These are phyloP conservation scores for Stephanodiscus minutulus DNA, from an alignment of 108 stramenopile species.

Conservation along the genomic window DNA sequence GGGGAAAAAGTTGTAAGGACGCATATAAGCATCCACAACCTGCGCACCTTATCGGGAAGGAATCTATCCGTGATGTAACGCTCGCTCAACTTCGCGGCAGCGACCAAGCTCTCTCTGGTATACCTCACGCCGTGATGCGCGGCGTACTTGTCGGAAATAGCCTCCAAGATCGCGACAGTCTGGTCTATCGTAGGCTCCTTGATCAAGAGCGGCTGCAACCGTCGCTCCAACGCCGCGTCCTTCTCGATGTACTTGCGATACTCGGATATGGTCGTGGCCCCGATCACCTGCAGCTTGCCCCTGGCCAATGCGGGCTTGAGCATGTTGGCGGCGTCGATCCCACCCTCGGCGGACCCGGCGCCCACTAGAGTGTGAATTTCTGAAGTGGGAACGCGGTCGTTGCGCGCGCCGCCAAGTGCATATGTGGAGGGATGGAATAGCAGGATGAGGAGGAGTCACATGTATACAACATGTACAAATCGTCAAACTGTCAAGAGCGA, in stretches of 20 bases:
- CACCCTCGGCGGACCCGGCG: slow-evolving; percentile 85
- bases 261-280: slow-evolving; percentile 90
- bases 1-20: slow-evolving; percentile 16
- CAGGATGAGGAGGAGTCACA: neutral
- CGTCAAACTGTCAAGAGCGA: neutral
- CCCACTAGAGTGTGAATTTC: slow-evolving; percentile 77
- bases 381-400: neutral
- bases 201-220: slow-evolving; percentile 85
- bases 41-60: slow-evolving; percentile 85
- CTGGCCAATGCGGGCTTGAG: slow-evolving; percentile 90
- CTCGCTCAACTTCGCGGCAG: slow-evolving; percentile 74
- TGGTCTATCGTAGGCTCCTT: slow-evolving; percentile 83
- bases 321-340: slow-evolving; percentile 92
- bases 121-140: slow-evolving; percentile 75
- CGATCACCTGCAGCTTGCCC: slow-evolving; percentile 84
- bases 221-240: slow-evolving; percentile 88
- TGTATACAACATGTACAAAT: neutral
- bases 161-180: slow-evolving; percentile 76
- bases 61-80: slow-evolving; percentile 83
- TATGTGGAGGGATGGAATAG: no score
- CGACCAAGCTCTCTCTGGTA: slow-evolving; percentile 57
- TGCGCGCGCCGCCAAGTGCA: neutral
- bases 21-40: neutral
- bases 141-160: slow-evolving; percentile 74
- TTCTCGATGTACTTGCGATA: slow-evolving; percentile 93